Conservation (phyloP, 2,329 filamentous ascomycete genomes). For the Neurospora crassa region DNA sequence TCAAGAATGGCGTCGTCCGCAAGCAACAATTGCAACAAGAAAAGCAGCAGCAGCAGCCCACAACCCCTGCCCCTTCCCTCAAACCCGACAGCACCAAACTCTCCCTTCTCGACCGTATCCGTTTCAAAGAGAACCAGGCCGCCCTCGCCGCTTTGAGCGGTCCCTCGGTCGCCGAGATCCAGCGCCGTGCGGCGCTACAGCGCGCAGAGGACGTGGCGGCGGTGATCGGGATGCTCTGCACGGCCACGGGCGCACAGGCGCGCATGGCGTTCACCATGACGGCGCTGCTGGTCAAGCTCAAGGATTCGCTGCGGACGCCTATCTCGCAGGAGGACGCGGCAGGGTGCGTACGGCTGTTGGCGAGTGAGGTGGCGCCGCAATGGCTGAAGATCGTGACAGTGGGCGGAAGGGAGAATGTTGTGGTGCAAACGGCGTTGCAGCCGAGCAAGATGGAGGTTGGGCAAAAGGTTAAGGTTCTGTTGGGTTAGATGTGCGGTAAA, state of each 20-base stretch:
- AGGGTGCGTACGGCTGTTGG: slow-evolving; percentile 41
- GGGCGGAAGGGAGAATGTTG: slow-evolving; percentile 45
- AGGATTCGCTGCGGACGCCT: slow-evolving; percentile 53
- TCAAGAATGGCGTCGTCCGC: slow-evolving; percentile 50
- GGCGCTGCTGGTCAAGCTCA: slow-evolving; percentile 52
- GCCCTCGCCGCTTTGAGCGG: slow-evolving; percentile 31
- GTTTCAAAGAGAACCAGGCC: slow-evolving; percentile 55
- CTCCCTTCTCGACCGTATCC: slow-evolving; percentile 66
- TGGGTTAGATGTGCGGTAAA: slow-evolving; percentile 9
- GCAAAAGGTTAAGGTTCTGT: slow-evolving; percentile 20
- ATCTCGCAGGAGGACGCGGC: slow-evolving; percentile 43
- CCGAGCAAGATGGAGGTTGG: slow-evolving; percentile 26
- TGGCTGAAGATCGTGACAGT: slow-evolving; percentile 45
- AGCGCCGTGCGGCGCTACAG: slow-evolving; percentile 55
- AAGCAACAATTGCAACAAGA: slow-evolving; percentile 27
- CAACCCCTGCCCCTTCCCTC: slow-evolving; percentile 20
- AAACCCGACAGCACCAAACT: slow-evolving; percentile 44
- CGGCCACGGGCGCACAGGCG: slow-evolving; percentile 36
- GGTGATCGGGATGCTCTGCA: slow-evolving; percentile 56
- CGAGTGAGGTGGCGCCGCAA: slow-evolving; percentile 44
- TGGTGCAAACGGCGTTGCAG: slow-evolving; percentile 36
- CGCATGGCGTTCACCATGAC: slow-evolving; percentile 58
- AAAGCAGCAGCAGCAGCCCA: slow-evolving; percentile 22
- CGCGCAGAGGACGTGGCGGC: slow-evolving; percentile 59
- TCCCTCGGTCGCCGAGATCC: slow-evolving; percentile 43